Percentiles rank a stretch among this genome's conserved stretches.
These are phyloP conservation scores for Thyridium curvatum DNA, from an alignment of 2,329 filamentous ascomycete genomes.

Conservation along the genomic window DNA sequence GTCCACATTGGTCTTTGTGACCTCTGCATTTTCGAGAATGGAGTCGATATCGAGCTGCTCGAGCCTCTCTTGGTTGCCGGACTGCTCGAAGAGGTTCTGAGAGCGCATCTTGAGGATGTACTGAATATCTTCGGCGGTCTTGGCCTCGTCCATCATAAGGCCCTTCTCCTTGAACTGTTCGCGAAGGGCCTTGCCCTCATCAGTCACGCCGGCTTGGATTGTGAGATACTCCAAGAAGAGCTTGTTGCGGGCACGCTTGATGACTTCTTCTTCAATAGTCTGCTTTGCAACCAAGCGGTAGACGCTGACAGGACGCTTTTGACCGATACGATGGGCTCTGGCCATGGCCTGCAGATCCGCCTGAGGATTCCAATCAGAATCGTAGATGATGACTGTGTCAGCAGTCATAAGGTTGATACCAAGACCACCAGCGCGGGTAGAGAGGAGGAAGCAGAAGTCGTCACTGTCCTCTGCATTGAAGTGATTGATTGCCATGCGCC, in stretches of 20 bases:
- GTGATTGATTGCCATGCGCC: conserved; percentile 93
- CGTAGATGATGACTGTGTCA: conserved; percentile 95
- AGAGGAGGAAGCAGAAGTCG: conserved; percentile 94
- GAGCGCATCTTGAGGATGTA: conserved; percentile 94
- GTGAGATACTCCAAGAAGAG: conserved; percentile 95
- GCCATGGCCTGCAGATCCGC: conserved; percentile 98
- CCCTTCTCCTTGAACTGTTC: conserved; percentile 75
- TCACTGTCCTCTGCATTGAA: conserved; percentile 96
- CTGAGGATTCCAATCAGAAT: conserved; percentile 98
- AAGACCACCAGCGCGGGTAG: conserved; percentile 91
- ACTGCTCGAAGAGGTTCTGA: conserved; percentile 99
- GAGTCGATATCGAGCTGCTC: conserved; percentile 97
- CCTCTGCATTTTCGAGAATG: conserved; percentile 92
- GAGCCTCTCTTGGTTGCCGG: conserved; percentile 90
- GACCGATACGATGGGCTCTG: conserved; percentile 93
- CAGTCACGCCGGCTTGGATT: conserved; percentile 93
- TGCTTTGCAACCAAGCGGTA: conserved; percentile 97
- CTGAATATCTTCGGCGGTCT: conserved; percentile 89
- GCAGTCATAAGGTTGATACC: conserved; percentile 99
- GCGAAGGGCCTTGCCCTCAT: conserved; percentile 76
- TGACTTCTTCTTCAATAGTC: conserved; percentile 94
- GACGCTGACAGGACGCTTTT: conserved; percentile 92
- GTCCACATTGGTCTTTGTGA: conserved; percentile 92
- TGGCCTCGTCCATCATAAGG: conserved; percentile 70
- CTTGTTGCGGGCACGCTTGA: conserved; percentile 95